Evolutionary conservation across 306 rosid species (phyloP).

Genomic region (Coriaria nepalensis): DNA sequence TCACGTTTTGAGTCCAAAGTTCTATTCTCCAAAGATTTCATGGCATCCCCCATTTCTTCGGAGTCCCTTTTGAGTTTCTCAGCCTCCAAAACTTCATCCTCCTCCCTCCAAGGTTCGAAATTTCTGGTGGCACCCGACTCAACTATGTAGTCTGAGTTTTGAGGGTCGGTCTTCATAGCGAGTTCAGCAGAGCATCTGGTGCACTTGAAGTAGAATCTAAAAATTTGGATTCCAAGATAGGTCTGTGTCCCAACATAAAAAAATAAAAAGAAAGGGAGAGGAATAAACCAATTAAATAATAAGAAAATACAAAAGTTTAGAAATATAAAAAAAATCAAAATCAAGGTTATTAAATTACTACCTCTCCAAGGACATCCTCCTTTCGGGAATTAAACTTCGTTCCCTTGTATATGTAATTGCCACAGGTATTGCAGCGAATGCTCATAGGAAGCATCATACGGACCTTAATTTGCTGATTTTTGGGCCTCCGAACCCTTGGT

Average conservation of each 20-base stretch:
- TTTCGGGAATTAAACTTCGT: conserved; percentile 50
- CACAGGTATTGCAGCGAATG: conserved; percentile 81
- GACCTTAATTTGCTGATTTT: conserved; percentile 77
- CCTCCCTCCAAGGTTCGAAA: conserved; percentile 77
- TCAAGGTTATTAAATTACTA: neutral
- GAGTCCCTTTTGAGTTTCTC: conserved; percentile 52
- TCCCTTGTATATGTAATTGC: conserved; percentile 48
- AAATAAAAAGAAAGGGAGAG: conserved; percentile 3
- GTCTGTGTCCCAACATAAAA: conserved; percentile 28
- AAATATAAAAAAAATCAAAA: too few relatives aligned
- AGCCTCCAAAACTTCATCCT: conserved; percentile 50
- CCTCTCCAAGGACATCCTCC: conserved; percentile 38
- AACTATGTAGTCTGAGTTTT: conserved; percentile 74
- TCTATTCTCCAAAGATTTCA: conserved; percentile 79
- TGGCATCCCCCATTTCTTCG: conserved; percentile 83
- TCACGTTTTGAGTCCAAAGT: conserved; percentile 76
- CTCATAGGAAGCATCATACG: conserved; percentile 99
- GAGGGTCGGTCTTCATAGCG: conserved; percentile 79
- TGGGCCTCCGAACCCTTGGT: conserved; percentile 55
- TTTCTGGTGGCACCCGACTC: conserved; percentile 57
- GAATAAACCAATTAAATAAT: neutral
- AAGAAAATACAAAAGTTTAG: neutral
- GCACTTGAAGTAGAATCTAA: conserved; percentile 79
- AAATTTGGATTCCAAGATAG: conserved; percentile 74
- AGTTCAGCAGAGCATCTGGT: conserved; percentile 84